These are phyloP conservation scores for Aspergillus olivimuriae DNA, from an alignment of 495 filamentous ascomycete genomes.

Conservation along the genomic window DNA sequence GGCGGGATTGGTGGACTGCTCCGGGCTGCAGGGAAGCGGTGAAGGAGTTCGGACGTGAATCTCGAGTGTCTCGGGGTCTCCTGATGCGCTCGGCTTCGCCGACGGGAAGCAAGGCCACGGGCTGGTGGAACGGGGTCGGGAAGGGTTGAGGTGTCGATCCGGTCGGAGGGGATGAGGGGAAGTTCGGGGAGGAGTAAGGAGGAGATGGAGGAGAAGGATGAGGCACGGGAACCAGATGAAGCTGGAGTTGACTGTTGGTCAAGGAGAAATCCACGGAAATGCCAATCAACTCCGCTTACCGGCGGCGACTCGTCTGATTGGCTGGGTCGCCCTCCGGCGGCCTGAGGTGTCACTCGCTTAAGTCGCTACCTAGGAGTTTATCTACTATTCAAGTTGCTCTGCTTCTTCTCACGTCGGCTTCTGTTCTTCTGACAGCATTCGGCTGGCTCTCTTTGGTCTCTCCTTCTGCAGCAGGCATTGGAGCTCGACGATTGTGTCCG, in stretches of 20 bases:
- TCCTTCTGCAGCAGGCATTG: no score
- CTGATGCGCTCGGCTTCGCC: neutral
- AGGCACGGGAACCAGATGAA: neutral
- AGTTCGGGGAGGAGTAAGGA: neutral
- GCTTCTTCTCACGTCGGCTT: no score
- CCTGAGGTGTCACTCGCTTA: neutral
- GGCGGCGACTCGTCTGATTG: neutral
- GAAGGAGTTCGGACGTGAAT: neutral
- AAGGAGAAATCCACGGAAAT: neutral
- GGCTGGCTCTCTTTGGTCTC: no score
- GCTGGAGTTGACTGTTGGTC: neutral
- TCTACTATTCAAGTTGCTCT: no score
- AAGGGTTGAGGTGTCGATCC: neutral
- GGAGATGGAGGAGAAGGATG: neutral
- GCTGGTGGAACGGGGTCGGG: neutral
- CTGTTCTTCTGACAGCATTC: no score
- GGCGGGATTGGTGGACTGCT: neutral
- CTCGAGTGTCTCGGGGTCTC: neutral
- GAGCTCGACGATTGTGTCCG: no score
- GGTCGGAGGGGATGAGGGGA: neutral
- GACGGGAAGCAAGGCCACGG: neutral
- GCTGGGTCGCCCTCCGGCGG: neutral
- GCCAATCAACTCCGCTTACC: no score
- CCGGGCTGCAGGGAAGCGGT: neutral
- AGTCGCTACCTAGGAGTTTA: no score